Evolutionary conservation across 176 grass and related monocot genomes (phyloP), one percentile per base, ranked within the genome.

Genomic region (Paspalum notatum): DNA sequence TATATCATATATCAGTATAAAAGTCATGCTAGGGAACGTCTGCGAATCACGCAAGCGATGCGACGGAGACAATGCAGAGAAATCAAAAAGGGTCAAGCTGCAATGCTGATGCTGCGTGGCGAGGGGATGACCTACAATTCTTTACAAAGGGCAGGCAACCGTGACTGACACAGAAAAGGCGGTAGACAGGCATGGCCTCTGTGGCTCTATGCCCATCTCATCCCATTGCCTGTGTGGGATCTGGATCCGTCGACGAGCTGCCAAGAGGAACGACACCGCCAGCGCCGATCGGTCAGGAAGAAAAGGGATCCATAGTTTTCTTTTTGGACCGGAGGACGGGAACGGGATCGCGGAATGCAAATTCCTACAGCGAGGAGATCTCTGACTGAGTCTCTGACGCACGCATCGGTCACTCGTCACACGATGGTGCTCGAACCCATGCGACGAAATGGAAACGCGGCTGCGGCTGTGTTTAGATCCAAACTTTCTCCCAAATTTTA

Each of bases 131-230:
- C 46, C 86, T 80, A 84, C 32, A 32, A 32, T 32, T 32, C 32
- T 32, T 32, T 32, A 32, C 76, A 62, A 20, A 84, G 62, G 68
- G 22, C 13, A 14, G 66, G 55, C 21, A 59, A 6, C 18, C 4
- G 45, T 53, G 37, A 42, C 38, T 67, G 77, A 24, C 62, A 67
- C 77, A 66, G n/a, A 75, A 79, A 80, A 80, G 46, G 76, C 14
- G 13, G 21, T 47, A 24, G 67, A 67, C 60, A 60, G 17, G 8
- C 76, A 54, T 75, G 66, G 48, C 75, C 60, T 66, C 20, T 17
- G 4, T 77, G 44, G 3, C 44, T 40, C 45, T 5, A 11, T 45
- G 70, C n/a, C 45, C 37, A 62, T 45, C 51, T 80, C 22, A 47
- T n/a, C 24, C 63, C 38, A 46, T 54, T 51, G 4, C 24, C 16